These are phyloP conservation scores for Trypanosoma brucei DNA, from an alignment of 208 protist genomes.

Conservation along the genomic window DNA sequence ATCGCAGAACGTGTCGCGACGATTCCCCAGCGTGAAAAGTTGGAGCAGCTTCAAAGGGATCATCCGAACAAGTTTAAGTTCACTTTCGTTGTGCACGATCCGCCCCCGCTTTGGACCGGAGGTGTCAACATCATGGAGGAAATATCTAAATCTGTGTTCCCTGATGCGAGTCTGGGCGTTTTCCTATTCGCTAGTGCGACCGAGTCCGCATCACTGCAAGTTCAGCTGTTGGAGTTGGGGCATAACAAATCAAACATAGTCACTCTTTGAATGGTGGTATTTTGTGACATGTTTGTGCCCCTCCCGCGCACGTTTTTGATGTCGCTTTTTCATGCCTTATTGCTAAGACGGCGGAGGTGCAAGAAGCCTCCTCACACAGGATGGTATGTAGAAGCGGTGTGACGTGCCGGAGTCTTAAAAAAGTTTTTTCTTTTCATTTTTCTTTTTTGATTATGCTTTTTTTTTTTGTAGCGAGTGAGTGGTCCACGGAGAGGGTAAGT, in stretches of 20 bases:
- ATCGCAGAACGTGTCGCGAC: slow-evolving; percentile 55
- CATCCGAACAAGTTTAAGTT: slow-evolving; percentile 52
- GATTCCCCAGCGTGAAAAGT: slow-evolving; percentile 50
- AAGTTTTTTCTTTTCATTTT: too few relatives aligned
- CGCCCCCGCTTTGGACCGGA: slow-evolving; percentile 56
- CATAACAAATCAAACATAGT: slow-evolving; percentile 46
- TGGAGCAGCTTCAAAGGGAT: slow-evolving; percentile 41
- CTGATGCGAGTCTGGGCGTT: neutral
- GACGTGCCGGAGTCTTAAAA: too few relatives aligned
- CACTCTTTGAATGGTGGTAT: neutral
- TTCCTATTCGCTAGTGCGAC: neutral
- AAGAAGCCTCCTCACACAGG: too few relatives aligned
- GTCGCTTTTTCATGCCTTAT: too few relatives aligned
- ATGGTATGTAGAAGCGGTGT: too few relatives aligned
- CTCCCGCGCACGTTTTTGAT: too few relatives aligned
- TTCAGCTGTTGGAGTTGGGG: slow-evolving; percentile 27
- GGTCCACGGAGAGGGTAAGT: too few relatives aligned
- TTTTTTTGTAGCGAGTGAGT: too few relatives aligned
- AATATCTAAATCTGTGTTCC: neutral
- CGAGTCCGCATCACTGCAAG: slow-evolving; percentile 20
- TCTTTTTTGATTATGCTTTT: too few relatives aligned
- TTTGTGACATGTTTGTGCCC: too few relatives aligned
- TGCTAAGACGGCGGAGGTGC: too few relatives aligned
- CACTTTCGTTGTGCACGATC: slow-evolving; percentile 63
- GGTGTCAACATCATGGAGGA: slow-evolving; percentile 60